Conservation (phyloP, 148 eudicot genomes). For the Vaccinium myrtillus region DNA sequence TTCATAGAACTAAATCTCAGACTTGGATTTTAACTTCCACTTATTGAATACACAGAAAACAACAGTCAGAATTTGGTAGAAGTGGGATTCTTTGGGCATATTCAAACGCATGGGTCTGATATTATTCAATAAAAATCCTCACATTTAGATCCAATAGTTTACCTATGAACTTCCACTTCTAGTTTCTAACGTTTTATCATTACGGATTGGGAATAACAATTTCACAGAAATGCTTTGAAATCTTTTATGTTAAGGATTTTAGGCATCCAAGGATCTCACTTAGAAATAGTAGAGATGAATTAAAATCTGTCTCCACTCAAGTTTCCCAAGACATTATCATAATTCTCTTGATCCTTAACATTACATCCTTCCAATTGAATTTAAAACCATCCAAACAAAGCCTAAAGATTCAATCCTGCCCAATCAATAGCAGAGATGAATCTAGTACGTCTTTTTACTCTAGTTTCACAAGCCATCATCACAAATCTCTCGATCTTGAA, state of each 20-base stretch:
- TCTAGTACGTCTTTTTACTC: not conserved
- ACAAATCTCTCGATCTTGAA: not conserved
- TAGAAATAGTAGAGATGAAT: not conserved
- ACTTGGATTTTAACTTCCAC: not conserved
- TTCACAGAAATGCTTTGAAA: not conserved
- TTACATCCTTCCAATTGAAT: not conserved
- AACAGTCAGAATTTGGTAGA: not conserved
- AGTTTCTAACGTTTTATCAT: not conserved
- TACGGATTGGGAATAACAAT: not conserved
- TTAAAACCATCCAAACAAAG: not conserved
- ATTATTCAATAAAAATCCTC: not conserved
- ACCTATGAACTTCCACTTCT: not conserved
- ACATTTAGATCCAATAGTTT: not conserved
- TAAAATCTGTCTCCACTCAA: not conserved
- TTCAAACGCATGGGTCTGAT: not conserved
- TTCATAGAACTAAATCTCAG: not conserved
- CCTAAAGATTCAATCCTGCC: constrained; percentile 12
- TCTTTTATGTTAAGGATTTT: not conserved
- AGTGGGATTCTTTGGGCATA: not conserved
- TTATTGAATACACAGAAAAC: not conserved
- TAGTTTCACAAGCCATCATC: not conserved
- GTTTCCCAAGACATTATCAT: not conserved
- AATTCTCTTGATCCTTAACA: not conserved
- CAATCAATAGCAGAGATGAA: constrained; percentile 11
- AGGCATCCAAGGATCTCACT: not conserved